These are phyloP conservation scores for Coemansia furcata DNA, from an alignment of 192 early-diverging fungal species.

Conservation along the genomic window DNA sequence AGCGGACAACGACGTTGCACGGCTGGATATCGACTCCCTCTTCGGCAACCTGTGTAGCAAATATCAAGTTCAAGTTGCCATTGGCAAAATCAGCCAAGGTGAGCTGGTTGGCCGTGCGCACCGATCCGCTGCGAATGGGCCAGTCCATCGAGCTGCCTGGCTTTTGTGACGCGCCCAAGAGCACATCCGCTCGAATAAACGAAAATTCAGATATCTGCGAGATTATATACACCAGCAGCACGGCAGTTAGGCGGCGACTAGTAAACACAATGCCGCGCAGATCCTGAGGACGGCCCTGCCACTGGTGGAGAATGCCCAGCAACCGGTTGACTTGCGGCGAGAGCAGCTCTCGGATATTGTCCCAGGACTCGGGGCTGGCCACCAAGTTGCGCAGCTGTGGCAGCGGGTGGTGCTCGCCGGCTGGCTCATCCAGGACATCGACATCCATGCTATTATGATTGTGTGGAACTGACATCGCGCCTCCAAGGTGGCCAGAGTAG, in stretches of 20 bases:
- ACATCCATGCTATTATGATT: neutral
- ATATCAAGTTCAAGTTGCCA: slow-evolving; percentile 71
- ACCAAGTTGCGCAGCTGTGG: slow-evolving; percentile 14
- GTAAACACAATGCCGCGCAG: slow-evolving; percentile 93
- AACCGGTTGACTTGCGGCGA: slow-evolving; percentile 73
- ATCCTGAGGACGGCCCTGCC: slow-evolving; percentile 36
- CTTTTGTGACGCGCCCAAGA: slow-evolving; percentile 40
- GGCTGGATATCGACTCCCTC: slow-evolving; percentile 94
- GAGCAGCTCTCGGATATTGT: slow-evolving; percentile 26
- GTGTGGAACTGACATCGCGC: neutral
- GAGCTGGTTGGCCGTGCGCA: slow-evolving; percentile 24
- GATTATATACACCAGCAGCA: slow-evolving; percentile 56
- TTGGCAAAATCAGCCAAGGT: slow-evolving; percentile 66
- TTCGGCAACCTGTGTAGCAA: slow-evolving; percentile 92
- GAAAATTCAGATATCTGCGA: slow-evolving; percentile 55
- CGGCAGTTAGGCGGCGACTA: slow-evolving; percentile 67
- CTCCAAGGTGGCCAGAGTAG: neutral
- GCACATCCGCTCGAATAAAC: slow-evolving; percentile 40
- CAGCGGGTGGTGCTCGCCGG: slow-evolving; percentile 11
- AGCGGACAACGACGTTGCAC: slow-evolving; percentile 85
- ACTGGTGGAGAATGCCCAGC: slow-evolving; percentile 60
- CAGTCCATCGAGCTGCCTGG: slow-evolving; percentile 16
- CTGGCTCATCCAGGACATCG: neutral
- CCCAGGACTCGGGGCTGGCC: slow-evolving; percentile 22
- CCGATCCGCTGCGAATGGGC: slow-evolving; percentile 38